A percentile compares a stretch with the other conserved stretches of the same genome.
These are phyloP conservation scores for Podaxis sp. DNA, from an alignment of 768 basidiomycete genomes.

Conservation along the genomic window DNA sequence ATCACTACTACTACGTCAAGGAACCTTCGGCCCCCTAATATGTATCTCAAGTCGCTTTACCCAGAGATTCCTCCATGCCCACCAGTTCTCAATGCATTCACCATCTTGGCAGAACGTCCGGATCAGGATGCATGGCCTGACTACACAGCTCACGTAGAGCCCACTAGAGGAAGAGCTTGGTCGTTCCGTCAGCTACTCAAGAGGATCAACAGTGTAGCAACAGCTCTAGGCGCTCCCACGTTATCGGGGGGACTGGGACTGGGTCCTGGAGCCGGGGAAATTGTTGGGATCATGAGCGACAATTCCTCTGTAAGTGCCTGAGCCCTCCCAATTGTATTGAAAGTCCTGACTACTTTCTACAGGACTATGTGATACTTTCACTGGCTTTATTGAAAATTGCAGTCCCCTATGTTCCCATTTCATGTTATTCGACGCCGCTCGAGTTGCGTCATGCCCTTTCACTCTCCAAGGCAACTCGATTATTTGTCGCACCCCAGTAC, in stretches of 20 bases:
- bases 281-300: constrained; percentile 67
- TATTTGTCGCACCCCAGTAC: constrained; percentile 33
- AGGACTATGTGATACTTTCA: constrained; percentile 35
- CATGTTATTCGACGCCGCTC: constrained; percentile 35
- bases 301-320: constrained; percentile 56
- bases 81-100: constrained; percentile 53
- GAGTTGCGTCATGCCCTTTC: constrained; percentile 34
- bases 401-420: constrained; percentile 32
- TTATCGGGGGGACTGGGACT: constrained; percentile 58
- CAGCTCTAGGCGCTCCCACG: constrained; percentile 47
- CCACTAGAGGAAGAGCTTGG: constrained; percentile 43
- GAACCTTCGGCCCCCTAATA: constrained; percentile 19
- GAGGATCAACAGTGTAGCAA: constrained; percentile 53
- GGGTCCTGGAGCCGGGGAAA: constrained; percentile 42
- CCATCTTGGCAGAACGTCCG: constrained; percentile 51
- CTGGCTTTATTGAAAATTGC: constrained; percentile 29
- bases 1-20: neutral
- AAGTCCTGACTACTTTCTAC: neutral
- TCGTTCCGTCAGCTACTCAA: constrained; percentile 49
- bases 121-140: constrained; percentile 57
- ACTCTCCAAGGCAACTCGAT: constrained; percentile 30
- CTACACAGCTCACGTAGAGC: constrained; percentile 54
- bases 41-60: constrained; percentile 59
- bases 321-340: too few species aligned
- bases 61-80: constrained; percentile 45